Evolutionary conservation across 441 rosid genomes (phyloP).

Genomic region (Jatropha multifida): DNA sequence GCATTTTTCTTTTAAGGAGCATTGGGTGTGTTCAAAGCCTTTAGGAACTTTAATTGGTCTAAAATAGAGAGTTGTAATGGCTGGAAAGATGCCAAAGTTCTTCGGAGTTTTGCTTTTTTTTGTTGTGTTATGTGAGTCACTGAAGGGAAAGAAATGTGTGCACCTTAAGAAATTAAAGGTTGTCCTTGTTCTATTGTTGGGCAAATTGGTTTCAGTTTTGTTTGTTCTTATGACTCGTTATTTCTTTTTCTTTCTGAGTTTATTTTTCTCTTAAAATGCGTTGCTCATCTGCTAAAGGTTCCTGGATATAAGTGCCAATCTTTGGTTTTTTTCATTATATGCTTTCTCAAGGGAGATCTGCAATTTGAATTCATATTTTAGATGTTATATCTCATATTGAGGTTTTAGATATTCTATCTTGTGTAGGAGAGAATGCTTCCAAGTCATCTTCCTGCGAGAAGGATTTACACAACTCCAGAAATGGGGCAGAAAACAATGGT

Average conservation of each 20-base stretch:
- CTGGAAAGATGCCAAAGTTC: too few species aligned
- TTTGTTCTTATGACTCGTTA: background rate
- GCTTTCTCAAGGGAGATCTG: constrained; percentile 7
- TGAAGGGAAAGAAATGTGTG: too few species aligned
- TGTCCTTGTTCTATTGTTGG: too few species aligned
- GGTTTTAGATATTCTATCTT: constrained; percentile 23
- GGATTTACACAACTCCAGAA: constrained; percentile 45
- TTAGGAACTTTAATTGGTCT: too few species aligned
- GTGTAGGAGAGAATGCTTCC: constrained; percentile 45
- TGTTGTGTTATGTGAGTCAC: too few species aligned
- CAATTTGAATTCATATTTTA: background rate
- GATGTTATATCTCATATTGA: background rate
- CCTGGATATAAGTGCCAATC: background rate
- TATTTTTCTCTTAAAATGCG: background rate
- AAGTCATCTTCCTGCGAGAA: constrained; percentile 41
- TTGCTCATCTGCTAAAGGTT: constrained; percentile 9
- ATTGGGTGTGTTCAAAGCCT: too few species aligned
- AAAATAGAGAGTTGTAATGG: too few species aligned
- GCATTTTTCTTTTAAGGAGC: too few species aligned
- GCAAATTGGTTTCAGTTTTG: background rate
- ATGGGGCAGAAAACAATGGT: constrained; percentile 36
- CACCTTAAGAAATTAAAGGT: too few species aligned
- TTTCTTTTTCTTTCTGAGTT: background rate
- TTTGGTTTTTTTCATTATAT: background rate
- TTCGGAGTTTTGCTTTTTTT: too few species aligned